These are phyloP conservation scores for Septoria linicola DNA, from an alignment of 2,329 filamentous ascomycete species.

Conservation along the genomic window DNA sequence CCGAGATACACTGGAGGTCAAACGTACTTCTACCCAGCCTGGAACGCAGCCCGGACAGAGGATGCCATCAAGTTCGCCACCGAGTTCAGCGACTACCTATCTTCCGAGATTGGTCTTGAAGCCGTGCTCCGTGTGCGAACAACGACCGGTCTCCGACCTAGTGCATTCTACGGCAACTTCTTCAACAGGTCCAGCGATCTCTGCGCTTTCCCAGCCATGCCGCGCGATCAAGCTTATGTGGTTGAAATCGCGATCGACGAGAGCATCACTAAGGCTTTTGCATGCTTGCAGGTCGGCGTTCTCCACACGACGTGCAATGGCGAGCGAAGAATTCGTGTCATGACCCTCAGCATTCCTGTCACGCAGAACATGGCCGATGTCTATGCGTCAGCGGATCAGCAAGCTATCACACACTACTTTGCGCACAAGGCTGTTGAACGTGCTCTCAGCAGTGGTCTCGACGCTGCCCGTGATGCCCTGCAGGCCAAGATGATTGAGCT, in stretches of 20 bases:
- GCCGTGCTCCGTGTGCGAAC: conserved; percentile 93
- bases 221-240: conserved; percentile 93
- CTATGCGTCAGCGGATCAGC: conserved; percentile 92
- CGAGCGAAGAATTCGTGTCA: conserved; percentile 88
- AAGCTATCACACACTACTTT: conserved; percentile 89
- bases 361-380: conserved; percentile 87
- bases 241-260: conserved; percentile 98
- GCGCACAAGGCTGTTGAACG: conserved; percentile 97
- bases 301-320: conserved; percentile 98
- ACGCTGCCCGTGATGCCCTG: conserved; percentile 84
- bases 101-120: conserved; percentile 91
- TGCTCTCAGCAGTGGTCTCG: conserved; percentile 78
- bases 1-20: conserved; percentile 95
- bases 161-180: conserved; percentile 98
- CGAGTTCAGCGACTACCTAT: conserved; percentile 96
- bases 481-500: conserved; percentile 91
- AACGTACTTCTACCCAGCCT: conserved; percentile 97
- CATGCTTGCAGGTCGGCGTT: conserved; percentile 91
- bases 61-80: conserved; percentile 97
- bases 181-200: conserved; percentile 98
- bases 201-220: conserved; percentile 96
- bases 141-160: conserved; percentile 92
- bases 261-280: conserved; percentile 82
- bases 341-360: conserved; percentile 90
- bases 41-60: conserved; percentile 90